These are phyloP conservation scores for Brassica napus DNA, from an alignment of 345 rosid genomes.

Conservation along the genomic window Da-Ae NC_063447.1:28050001-28050500, in stretches of 20 bases:
- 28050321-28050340: conserved; percentile 2
- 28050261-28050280: not conserved
- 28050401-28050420: not conserved
- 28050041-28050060: conserved; percentile 85
- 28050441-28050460: not conserved
- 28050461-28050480: not conserved
- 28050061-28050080: conserved; percentile 44
- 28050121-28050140: too few species aligned
- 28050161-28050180: too few species aligned
- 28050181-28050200: too few species aligned
- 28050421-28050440: conserved; percentile 4
- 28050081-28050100: not conserved
- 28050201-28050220: not conserved
- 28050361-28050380: not conserved
- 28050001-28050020: conserved; percentile 85
- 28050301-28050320: not conserved
- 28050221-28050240: not conserved
- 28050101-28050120: too few species aligned
- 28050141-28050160: too few species aligned
- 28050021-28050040: conserved; percentile 86
- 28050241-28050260: not conserved
- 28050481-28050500: not conserved
- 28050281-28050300: not conserved
- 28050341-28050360: not conserved
- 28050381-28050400: not conserved